Conservation (phyloP, 129 eudicot genomes). For the Helianthus tuberosus region DNA sequence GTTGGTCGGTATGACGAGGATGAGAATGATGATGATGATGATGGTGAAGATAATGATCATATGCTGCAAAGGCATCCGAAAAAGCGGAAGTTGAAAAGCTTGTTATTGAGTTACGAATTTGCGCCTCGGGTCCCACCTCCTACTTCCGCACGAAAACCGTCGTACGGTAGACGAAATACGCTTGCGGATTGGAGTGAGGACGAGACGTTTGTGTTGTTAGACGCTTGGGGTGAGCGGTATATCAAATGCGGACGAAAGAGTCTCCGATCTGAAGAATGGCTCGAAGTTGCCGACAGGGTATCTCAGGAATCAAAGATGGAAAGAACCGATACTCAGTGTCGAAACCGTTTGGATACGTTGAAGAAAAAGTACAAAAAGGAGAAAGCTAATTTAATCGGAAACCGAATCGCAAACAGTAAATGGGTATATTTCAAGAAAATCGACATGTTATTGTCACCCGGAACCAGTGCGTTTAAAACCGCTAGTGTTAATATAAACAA, state of each 20-base stretch:
- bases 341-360: conserved; percentile 85
- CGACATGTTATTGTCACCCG: conserved; percentile 65
- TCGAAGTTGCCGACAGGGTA: conserved; percentile 80
- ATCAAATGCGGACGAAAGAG: conserved; percentile 81
- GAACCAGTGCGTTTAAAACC: conserved; percentile 44
- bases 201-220: conserved; percentile 70
- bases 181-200: conserved; percentile 81
- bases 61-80: conserved; percentile 57
- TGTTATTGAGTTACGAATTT: conserved; percentile 75
- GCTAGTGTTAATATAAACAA: conserved; percentile 46
- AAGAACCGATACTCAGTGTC: conserved; percentile 77
- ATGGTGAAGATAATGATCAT: conserved; percentile 32
- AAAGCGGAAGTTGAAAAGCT: conserved; percentile 76
- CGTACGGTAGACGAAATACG: conserved; percentile 65
- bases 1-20: conserved; percentile 35
- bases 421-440: conserved; percentile 86
- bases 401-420: conserved; percentile 34
- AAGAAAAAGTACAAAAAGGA: conserved; percentile 94
- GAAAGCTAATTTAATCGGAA: conserved; percentile 39
- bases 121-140: conserved; percentile 82
- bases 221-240: conserved; percentile 91
- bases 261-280: conserved; percentile 84
- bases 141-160: conserved; percentile 44
- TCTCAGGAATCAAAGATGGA: conserved; percentile 67
- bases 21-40: conserved; percentile 42